Base-by-base conservation (phyloP, 495 filamentous ascomycete species). In the Talaromyces adpressus region DNA sequence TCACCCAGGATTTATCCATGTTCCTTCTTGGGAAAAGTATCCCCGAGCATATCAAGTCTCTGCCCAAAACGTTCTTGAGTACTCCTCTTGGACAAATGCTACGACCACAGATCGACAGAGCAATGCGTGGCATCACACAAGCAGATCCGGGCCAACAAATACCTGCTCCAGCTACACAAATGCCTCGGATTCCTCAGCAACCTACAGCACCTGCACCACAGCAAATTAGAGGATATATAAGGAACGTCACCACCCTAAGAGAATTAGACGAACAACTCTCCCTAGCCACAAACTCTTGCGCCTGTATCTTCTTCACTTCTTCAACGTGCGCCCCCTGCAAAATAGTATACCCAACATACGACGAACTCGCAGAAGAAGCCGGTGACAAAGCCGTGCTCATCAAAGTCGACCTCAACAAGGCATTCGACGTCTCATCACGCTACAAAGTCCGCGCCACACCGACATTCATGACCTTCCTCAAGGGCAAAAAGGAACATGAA, bases 61-160 rank as follows among this genome's bases (percentile, higher is more conserved):
- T 98, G 64, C 94, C 94, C 20, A 85, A 90, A 69, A 89, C 86
- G 0, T 92, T 98, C 22, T 81, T 98, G 25, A 84, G 91, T 53
- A 96, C 94, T 0, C 93, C 93, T 0, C 91, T 97, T 65, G 94
- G 94, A 1, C 87, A 89, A 71, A 95, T 97, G 88, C 74, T 98
- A 61, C 85, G 85, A 72, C 91, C 93, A 18, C 86, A 91, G 68
- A 84, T 98, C 14, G 89, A 91, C 63, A 75, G 75, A 57, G 86
- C 91, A 64, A 84, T 98, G 72, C 80, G 87, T 23, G 82, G 85
- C 45, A 83, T 87, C 45, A 90, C 87, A 49, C 82, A 87, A 63
- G 63, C 66, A 5, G 29, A 64, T 18, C 84, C 8, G 71, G 70
- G 20, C 63, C 67, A 29, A 70, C 75, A 16, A 71, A 67, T 32